Conservation (phyloP, 1,284 basidiomycete species). For the Ganoderma sp. region DNA sequence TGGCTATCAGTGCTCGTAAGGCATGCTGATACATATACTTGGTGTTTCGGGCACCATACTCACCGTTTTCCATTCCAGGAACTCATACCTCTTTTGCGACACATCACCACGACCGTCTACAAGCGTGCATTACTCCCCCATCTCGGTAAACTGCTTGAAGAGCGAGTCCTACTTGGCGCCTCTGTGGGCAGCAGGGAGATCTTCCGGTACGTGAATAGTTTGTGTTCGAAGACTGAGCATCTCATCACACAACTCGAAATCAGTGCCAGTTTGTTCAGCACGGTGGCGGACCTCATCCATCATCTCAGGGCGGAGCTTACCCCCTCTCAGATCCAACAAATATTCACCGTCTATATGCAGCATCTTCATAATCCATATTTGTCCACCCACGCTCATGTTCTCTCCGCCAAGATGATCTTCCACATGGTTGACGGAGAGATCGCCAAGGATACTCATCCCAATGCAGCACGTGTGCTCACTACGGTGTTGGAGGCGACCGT, state of each 20-base stretch:
- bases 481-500: slow-evolving; percentile 87
- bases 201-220: slow-evolving; percentile 58
- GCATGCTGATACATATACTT: slow-evolving; percentile 43
- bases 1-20: slow-evolving; percentile 83
- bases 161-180: slow-evolving; percentile 89
- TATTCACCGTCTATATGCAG: slow-evolving; percentile 87
- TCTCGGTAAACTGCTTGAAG: slow-evolving; percentile 91
- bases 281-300: slow-evolving; percentile 93
- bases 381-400: slow-evolving; percentile 83
- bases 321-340: slow-evolving; percentile 77
- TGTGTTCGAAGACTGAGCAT: neutral
- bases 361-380: slow-evolving; percentile 92
- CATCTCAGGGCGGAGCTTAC: slow-evolving; percentile 88
- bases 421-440: slow-evolving; percentile 88
- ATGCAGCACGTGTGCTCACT: slow-evolving; percentile 70
- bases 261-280: slow-evolving; percentile 85
- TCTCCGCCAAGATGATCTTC: slow-evolving; percentile 94
- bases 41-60: slow-evolving; percentile 8
- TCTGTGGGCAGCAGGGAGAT: slow-evolving; percentile 85
- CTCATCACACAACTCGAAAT: slow-evolving; percentile 10
- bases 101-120: slow-evolving; percentile 85
- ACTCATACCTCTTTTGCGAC: slow-evolving; percentile 91
- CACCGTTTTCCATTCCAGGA: slow-evolving; percentile 59
- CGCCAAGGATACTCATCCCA: slow-evolving; percentile 72
- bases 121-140: slow-evolving; percentile 83